phyloP scores from a whole-genome alignment of 345 rosid genomes.

The Syzygium aqueum region DNA sequence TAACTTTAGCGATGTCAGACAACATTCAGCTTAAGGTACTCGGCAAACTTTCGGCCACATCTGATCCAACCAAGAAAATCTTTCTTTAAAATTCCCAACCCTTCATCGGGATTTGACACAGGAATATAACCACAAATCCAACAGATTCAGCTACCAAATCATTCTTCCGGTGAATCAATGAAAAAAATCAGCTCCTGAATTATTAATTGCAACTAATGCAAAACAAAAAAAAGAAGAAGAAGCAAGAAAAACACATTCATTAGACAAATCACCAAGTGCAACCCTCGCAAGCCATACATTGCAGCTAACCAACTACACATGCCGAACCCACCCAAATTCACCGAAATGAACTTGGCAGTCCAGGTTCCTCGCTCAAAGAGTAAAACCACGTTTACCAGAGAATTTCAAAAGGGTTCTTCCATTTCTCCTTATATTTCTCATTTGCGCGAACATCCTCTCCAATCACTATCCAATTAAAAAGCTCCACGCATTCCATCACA shows the following conservation, averaged over 20 bases:
- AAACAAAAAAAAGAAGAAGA: no score
- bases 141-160: neutral
- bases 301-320: neutral
- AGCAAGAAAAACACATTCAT: neutral
- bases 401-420: neutral
- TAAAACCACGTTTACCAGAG: neutral
- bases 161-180: neutral
- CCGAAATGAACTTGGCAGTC: neutral
- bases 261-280: neutral
- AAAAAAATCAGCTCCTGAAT: neutral
- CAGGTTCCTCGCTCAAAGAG: neutral
- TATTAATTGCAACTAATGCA: neutral
- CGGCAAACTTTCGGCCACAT: neutral
- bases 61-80: neutral
- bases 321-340: neutral
- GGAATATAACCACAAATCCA: neutral
- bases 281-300: neutral
- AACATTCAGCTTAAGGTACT: neutral
- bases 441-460: neutral
- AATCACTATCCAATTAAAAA: neutral
- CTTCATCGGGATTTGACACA: neutral
- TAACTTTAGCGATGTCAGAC: neutral
- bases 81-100: neutral
- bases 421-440: neutral
- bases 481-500: neutral